A percentile compares a stretch with the other conserved stretches of the same genome.
phyloP scores from a whole-genome alignment of 176 grass and related monocot genomes.

The Alloteropsis semialata region DNA sequence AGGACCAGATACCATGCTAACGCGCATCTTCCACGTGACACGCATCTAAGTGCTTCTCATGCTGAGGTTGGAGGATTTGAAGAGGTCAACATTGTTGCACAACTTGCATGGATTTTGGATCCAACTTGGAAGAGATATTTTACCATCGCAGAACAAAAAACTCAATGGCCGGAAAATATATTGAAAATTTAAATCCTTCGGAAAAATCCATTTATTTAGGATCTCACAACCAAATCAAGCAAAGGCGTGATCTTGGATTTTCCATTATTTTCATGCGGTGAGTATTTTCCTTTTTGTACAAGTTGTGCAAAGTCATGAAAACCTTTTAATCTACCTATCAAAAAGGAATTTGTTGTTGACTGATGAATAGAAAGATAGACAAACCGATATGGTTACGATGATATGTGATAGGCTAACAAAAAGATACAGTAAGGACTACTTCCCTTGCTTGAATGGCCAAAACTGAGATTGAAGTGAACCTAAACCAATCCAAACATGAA shows the following conservation, averaged over 20 bases:
- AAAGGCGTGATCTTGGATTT: not conserved
- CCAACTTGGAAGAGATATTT: not conserved
- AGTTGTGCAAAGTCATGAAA: not conserved
- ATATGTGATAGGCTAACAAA: not conserved
- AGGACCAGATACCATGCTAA: not conserved
- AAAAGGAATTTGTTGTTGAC: slow-evolving; percentile 1
- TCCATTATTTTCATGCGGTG: not conserved
- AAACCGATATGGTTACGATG: not conserved
- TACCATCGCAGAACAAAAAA: slow-evolving; percentile 3
- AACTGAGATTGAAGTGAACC: not conserved
- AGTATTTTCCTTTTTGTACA: slow-evolving; percentile 2
- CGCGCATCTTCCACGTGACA: slow-evolving; percentile 28
- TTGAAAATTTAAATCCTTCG: not conserved
- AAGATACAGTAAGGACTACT: not conserved
- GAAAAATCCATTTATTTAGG: not conserved
- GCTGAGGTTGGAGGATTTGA: not conserved
- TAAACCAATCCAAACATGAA: not conserved
- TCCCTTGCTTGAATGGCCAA: not conserved
- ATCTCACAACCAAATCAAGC: not conserved
- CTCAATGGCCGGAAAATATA: not conserved
- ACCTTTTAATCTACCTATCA: slow-evolving; percentile 9
- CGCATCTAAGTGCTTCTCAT: not conserved
- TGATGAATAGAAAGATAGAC: not conserved
- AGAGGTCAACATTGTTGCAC: not conserved
- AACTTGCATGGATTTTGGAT: slow-evolving; percentile 16